These are phyloP conservation scores for Nicotiana paniculata DNA, from an alignment of 257 asterid genomes.

Conservation along the genomic window DNA sequence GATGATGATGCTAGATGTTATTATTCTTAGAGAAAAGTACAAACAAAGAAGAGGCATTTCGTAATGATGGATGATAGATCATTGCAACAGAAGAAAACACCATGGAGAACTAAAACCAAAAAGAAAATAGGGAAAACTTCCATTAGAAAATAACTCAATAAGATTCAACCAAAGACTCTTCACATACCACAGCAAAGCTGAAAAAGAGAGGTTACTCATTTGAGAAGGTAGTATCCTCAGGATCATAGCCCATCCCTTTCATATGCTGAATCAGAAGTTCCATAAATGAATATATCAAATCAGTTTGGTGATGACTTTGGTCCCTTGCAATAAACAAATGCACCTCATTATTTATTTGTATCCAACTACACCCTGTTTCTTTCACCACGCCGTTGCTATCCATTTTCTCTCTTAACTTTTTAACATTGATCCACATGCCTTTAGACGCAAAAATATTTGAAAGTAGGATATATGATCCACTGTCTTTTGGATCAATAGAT, in stretches of 20 bases:
- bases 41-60: too few relatives aligned
- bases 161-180: not conserved
- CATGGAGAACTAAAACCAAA: not conserved
- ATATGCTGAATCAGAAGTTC: constrained; percentile 30
- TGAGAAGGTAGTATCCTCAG: not conserved
- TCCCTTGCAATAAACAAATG: constrained; percentile 29
- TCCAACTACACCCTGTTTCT: constrained; percentile 47
- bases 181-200: not conserved
- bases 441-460: constrained; percentile 42
- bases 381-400: constrained; percentile 25
- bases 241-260: constrained; percentile 8
- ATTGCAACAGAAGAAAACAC: too few relatives aligned
- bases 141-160: not conserved
- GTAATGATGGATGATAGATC: too few relatives aligned
- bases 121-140: not conserved
- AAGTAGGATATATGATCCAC: constrained; percentile 40
- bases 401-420: constrained; percentile 40
- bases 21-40: too few relatives aligned
- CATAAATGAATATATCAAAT: constrained; percentile 15
- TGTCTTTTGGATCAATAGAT: constrained; percentile 27
- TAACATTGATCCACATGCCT: constrained; percentile 40
- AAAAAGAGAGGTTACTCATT: not conserved
- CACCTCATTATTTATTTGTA: constrained; percentile 29
- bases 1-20: not conserved
- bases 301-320: constrained; percentile 18